These are phyloP conservation scores for Ogataea methylovora DNA, from an alignment of 805 yeast genomes.

Conservation along the genomic window DNA sequence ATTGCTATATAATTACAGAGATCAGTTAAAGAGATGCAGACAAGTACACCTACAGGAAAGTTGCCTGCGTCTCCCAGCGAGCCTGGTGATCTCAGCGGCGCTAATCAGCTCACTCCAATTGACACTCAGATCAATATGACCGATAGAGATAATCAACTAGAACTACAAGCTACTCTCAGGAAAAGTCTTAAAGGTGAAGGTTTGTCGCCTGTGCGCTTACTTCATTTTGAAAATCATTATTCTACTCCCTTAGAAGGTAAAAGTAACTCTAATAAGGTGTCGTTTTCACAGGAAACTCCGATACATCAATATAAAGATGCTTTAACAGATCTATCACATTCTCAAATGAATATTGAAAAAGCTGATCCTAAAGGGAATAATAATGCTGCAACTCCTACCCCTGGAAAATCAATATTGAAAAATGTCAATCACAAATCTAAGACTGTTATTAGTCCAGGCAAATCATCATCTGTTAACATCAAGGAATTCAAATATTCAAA, in stretches of 20 bases:
- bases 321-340: not conserved
- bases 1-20: too few species aligned
- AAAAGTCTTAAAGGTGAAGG: not conserved
- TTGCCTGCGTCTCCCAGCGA: not conserved
- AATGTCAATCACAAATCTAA: too few species aligned
- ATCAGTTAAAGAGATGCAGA: too few species aligned
- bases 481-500: too few species aligned
- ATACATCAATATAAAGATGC: not conserved
- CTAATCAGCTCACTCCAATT: not conserved
- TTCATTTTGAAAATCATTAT: not conserved
- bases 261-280: too few species aligned
- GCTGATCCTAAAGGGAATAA: not conserved
- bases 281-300: too few species aligned
- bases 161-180: not conserved
- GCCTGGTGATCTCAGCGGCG: not conserved
- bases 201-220: not conserved
- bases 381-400: not conserved
- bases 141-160: not conserved
- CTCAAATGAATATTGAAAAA: not conserved
- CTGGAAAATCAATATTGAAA: slow-evolving; percentile 1
- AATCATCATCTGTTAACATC: too few species aligned
- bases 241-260: not conserved
- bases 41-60: too few species aligned
- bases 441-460: too few species aligned
- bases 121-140: not conserved